Conservation (phyloP, 2,329 filamentous ascomycete genomes). For the Nectriaceae sp. region DNA sequence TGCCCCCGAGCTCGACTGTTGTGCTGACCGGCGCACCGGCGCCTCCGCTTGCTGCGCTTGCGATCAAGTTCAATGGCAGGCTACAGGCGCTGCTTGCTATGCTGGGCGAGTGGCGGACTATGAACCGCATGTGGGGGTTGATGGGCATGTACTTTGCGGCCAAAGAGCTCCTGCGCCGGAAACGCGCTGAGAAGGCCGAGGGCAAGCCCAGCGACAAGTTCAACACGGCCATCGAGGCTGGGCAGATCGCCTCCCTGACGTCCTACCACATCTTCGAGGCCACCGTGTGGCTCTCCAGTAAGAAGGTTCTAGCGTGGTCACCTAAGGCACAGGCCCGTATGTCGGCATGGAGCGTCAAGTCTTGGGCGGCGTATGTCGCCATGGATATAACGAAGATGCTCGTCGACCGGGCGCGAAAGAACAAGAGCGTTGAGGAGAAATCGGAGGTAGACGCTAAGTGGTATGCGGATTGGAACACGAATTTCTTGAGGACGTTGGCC, state of each 20-base stretch:
- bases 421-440: conserved; percentile 34
- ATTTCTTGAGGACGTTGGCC: conserved; percentile 68
- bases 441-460: conserved; percentile 38
- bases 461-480: conserved; percentile 60
- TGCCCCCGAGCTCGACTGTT: conserved; percentile 52
- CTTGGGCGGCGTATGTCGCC: conserved; percentile 78
- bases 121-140: conserved; percentile 75
- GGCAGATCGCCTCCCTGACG: conserved; percentile 68
- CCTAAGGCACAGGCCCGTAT: conserved; percentile 60
- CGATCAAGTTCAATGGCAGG: conserved; percentile 51
- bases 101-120: conserved; percentile 71
- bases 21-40: conserved; percentile 42
- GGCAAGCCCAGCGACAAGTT: conserved; percentile 30
- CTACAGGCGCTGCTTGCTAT: conserved; percentile 65
- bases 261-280: conserved; percentile 84
- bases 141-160: conserved; percentile 73
- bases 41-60: conserved; percentile 42
- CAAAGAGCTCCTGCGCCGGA: conserved; percentile 44
- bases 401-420: conserved; percentile 45
- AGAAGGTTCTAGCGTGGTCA: conserved; percentile 66
- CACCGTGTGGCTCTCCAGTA: conserved; percentile 72
- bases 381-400: conserved; percentile 72
- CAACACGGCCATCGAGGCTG: conserved; percentile 58
- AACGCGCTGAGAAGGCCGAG: conserved; percentile 40
- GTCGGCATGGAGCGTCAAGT: conserved; percentile 73